Evolutionary conservation across 306 rosid species (phyloP).

Genomic region (Lupinus albus): DNA sequence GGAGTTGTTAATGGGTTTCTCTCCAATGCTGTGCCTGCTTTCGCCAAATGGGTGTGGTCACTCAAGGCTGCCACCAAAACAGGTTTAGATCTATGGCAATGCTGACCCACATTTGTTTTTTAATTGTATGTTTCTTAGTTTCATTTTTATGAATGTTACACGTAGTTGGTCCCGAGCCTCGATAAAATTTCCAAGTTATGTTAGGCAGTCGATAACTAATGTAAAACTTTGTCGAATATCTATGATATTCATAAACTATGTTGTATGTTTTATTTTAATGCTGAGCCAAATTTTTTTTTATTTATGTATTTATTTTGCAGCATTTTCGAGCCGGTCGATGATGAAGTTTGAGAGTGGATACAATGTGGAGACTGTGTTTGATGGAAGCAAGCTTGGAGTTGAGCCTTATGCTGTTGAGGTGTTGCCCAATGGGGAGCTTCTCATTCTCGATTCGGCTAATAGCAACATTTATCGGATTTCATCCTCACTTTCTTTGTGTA

Average conservation of each 20-base stretch:
- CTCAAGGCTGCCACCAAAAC: conserved; percentile 74
- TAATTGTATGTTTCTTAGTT: not conserved
- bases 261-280: no score
- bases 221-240: no score
- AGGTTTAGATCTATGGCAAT: conserved; percentile 62
- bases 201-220: no score
- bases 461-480: conserved; percentile 79
- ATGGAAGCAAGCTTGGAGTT: conserved; percentile 94
- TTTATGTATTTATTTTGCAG: conserved; percentile 39
- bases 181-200: no score
- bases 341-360: conserved; percentile 96
- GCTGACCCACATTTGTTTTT: not conserved
- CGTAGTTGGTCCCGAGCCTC: no score
- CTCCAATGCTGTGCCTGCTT: conserved; percentile 68
- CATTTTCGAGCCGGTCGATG: conserved; percentile 70
- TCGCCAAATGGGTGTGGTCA: conserved; percentile 79
- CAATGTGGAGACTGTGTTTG: conserved; percentile 91
- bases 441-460: conserved; percentile 83
- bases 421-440: conserved; percentile 80
- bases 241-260: no score
- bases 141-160: no score
- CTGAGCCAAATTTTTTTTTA: no score
- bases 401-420: conserved; percentile 90
- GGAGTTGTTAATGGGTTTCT: conserved; percentile 70
- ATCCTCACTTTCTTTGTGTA: conserved; percentile 79